phyloP scores from a whole-genome alignment of 768 basidiomycete species.

The Rhizopogon vinicolor region DNA sequence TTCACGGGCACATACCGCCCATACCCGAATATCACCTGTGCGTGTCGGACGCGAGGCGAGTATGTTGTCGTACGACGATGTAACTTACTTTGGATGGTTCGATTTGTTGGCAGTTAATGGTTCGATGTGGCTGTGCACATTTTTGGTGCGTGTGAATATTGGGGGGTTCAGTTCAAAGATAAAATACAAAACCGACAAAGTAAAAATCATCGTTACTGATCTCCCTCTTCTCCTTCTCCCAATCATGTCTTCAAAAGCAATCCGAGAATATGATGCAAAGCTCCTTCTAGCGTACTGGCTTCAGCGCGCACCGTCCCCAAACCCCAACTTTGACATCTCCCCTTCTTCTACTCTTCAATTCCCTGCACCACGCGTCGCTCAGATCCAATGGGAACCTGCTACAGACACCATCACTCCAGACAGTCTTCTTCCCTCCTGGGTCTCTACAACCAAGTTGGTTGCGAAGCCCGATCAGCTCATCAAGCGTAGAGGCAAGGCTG shows the following conservation, averaged over 20 bases:
- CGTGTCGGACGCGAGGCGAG: no score
- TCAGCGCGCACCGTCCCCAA: constrained; percentile 79
- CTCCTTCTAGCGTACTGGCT: constrained; percentile 97
- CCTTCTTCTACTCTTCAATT: constrained; percentile 44
- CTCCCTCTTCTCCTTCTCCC: no score
- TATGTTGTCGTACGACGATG: no score
- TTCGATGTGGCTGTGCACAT: no score
- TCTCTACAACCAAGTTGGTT: constrained; percentile 82
- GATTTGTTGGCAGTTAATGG: no score
- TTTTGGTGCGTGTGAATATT: no score
- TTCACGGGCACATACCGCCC: no score
- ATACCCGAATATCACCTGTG: no score
- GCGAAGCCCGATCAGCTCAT: constrained; percentile 98
- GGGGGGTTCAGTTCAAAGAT: no score
- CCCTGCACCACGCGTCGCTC: constrained; percentile 75
- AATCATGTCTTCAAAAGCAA: constrained; percentile 34
- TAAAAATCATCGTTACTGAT: no score
- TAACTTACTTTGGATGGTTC: no score
- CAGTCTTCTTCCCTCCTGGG: constrained; percentile 69
- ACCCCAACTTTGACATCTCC: constrained; percentile 48
- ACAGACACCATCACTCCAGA: constrained; percentile 60
- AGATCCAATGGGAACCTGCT: constrained; percentile 77
- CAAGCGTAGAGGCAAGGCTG: constrained; percentile 98
- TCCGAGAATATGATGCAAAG: constrained; percentile 99
- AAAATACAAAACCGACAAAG: no score